Evolutionary conservation across 2,329 filamentous ascomycete species (phyloP).

Genomic region (Phialophora verrucosa): DNA sequence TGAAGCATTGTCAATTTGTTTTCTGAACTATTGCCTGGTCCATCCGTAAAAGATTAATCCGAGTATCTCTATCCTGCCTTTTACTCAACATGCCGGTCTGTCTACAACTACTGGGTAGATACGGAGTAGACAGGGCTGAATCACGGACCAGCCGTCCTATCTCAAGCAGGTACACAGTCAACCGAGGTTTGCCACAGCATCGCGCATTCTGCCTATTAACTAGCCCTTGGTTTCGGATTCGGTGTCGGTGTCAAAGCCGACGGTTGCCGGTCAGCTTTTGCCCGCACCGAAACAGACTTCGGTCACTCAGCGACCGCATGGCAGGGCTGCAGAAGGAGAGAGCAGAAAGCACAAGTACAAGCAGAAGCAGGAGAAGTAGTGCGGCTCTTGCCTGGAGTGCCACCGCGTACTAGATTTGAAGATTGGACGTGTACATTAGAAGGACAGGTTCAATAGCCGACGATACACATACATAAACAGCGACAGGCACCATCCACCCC

Average conservation of each 20-base stretch:
- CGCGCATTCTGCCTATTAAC: not conserved
- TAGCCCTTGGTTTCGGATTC: not conserved
- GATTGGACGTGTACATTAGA: too few species aligned
- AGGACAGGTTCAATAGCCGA: constrained; percentile 3
- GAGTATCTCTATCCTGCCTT: not conserved
- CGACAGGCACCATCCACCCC: not conserved
- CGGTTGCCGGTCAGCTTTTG: not conserved
- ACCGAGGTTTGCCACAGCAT: not conserved
- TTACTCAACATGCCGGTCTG: too few species aligned
- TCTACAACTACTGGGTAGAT: not conserved
- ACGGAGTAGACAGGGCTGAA: not conserved
- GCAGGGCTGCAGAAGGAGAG: too few species aligned
- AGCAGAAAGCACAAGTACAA: not conserved
- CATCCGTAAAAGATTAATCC: not conserved
- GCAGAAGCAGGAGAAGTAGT: not conserved
- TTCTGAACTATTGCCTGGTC: not conserved
- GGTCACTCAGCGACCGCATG: not conserved
- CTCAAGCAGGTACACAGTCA: constrained; percentile 2
- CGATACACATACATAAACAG: not conserved
- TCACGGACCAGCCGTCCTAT: not conserved
- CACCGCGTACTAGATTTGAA: not conserved
- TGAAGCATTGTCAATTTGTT: not conserved
- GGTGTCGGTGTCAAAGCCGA: not conserved
- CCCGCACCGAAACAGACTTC: not conserved
- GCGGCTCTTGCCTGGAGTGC: not conserved